phyloP scores from a whole-genome alignment of 768 basidiomycete species.

The Termitomyces sp. region DNA sequence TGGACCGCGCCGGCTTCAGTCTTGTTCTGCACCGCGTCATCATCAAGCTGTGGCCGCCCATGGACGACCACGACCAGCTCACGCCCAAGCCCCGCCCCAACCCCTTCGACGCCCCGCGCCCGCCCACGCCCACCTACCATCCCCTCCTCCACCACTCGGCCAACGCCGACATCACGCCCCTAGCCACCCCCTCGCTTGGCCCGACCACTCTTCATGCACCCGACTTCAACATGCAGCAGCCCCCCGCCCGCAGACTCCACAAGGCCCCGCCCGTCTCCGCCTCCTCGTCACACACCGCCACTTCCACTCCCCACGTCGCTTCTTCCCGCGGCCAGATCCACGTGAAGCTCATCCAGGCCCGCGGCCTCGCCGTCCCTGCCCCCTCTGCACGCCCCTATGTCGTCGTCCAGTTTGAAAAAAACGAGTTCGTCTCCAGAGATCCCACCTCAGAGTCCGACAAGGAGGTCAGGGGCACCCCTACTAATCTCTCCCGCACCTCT shows the following conservation, averaged over 20 bases:
- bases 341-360: constrained; percentile 92
- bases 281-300: constrained; percentile 6
- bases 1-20: constrained; percentile 2
- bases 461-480: constrained; percentile 81
- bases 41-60: constrained; percentile 64
- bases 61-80: constrained; percentile 54
- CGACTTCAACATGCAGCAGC: constrained; percentile 74
- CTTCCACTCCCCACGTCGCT: constrained; percentile 30
- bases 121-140: constrained; percentile 29
- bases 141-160: constrained; percentile 37
- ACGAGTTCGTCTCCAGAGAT: constrained; percentile 93
- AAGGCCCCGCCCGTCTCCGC: constrained; percentile 12
- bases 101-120: constrained; percentile 52
- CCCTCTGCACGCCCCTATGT: constrained; percentile 77
- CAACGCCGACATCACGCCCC: constrained; percentile 37
- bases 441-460: constrained; percentile 82
- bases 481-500: constrained; percentile 41
- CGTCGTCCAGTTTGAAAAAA: constrained; percentile 98
- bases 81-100: constrained; percentile 56
- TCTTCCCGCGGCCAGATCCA: constrained; percentile 73
- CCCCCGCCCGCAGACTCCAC: constrained; percentile 34
- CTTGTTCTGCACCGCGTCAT: constrained; percentile 31
- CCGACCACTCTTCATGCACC: constrained; percentile 78
- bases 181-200: constrained; percentile 37
- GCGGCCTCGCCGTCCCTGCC: constrained; percentile 71